phyloP scores from a whole-genome alignment of 2,329 filamentous ascomycete species.

The Biscogniauxia mediterranea region DNA sequence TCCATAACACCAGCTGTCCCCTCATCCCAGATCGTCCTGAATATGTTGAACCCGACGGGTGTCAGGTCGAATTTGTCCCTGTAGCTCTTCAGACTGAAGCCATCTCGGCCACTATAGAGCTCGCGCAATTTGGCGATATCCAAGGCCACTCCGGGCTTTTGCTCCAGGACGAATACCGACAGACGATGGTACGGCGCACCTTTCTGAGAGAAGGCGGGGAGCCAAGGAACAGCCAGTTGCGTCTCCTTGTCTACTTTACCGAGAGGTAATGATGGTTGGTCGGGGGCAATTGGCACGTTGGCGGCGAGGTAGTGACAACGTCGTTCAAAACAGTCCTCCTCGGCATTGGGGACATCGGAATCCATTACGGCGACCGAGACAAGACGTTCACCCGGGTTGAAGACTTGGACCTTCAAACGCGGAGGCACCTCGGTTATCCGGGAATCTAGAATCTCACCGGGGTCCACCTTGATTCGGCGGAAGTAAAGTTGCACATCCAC shows the following conservation, averaged over 20 bases:
- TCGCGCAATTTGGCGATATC: slow-evolving; percentile 58
- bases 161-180: slow-evolving; percentile 79
- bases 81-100: slow-evolving; percentile 74
- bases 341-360: slow-evolving; percentile 80
- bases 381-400: slow-evolving; percentile 76
- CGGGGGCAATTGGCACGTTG: slow-evolving; percentile 54
- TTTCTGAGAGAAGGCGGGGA: slow-evolving; percentile 84
- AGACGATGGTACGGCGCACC: slow-evolving; percentile 89
- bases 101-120: slow-evolving; percentile 54
- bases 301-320: slow-evolving; percentile 85
- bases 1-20: slow-evolving; percentile 85
- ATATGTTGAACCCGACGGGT: slow-evolving; percentile 81
- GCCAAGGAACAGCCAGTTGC: slow-evolving; percentile 76
- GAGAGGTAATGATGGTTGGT: slow-evolving; percentile 62
- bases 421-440: slow-evolving; percentile 70
- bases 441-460: slow-evolving; percentile 77
- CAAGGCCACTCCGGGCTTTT: slow-evolving; percentile 60
- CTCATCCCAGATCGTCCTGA: slow-evolving; percentile 88
- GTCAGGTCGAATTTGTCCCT: slow-evolving; percentile 65
- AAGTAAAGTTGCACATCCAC: slow-evolving; percentile 84
- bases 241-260: slow-evolving; percentile 55
- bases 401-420: slow-evolving; percentile 79
- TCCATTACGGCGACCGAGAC: slow-evolving; percentile 86
- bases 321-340: slow-evolving; percentile 72
- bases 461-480: slow-evolving; percentile 64